phyloP scores from a whole-genome alignment of 164 flowering plant species.

The Berberis thunbergii region DNA sequence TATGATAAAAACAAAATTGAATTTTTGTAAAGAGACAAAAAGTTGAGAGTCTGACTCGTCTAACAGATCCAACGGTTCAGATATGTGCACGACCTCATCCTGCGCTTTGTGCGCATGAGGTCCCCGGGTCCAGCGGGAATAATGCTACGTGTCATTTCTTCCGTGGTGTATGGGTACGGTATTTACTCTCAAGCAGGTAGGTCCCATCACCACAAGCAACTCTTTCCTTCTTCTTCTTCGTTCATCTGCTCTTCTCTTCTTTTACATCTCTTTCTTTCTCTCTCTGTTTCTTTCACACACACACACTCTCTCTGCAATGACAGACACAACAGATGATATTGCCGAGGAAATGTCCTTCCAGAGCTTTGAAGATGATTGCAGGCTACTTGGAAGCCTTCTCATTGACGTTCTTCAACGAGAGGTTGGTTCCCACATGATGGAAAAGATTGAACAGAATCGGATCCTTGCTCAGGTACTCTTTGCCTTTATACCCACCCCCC shows the following conservation, averaged over 20 bases:
- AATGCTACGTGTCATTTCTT: too few relatives aligned
- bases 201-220: too few relatives aligned
- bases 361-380: conserved; percentile 73
- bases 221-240: neutral
- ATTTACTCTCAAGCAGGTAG: too few relatives aligned
- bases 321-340: conserved; percentile 81
- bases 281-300: neutral
- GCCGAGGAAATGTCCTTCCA: conserved; percentile 86
- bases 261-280: neutral
- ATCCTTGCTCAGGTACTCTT: conserved; percentile 59
- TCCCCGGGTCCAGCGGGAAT: too few relatives aligned
- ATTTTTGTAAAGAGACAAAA: too few relatives aligned
- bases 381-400: conserved; percentile 56
- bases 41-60: too few relatives aligned
- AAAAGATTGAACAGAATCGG: conserved; percentile 51
- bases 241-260: neutral
- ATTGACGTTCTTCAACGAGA: conserved; percentile 70
- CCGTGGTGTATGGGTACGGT: too few relatives aligned
- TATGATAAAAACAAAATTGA: too few relatives aligned
- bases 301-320: conserved; percentile 24
- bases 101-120: too few relatives aligned
- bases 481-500: neutral
- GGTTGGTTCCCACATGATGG: conserved; percentile 47
- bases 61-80: too few relatives aligned
- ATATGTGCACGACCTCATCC: too few relatives aligned